phyloP scores from a whole-genome alignment of 2,329 filamentous ascomycete species.

The Pleomassaria siparia region DNA sequence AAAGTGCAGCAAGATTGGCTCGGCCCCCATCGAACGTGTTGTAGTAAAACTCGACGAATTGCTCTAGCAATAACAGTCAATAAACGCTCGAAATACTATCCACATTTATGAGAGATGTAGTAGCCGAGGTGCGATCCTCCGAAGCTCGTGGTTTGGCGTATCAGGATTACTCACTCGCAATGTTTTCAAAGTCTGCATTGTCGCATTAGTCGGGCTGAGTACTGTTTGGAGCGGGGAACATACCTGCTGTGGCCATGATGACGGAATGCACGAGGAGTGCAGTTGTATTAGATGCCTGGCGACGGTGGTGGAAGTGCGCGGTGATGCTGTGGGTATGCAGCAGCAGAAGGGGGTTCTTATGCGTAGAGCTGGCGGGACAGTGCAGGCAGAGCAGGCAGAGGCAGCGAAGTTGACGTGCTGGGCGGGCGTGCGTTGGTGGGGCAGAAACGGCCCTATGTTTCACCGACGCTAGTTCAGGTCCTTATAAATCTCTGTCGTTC shows the following conservation, averaged over 20 bases:
- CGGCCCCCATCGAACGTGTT: constrained; percentile 78
- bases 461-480: neutral
- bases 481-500: neutral
- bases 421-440: constrained; percentile 9
- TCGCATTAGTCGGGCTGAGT: constrained; percentile 1
- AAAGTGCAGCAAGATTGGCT: constrained; percentile 66
- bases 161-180: constrained; percentile 10
- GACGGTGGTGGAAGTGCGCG: neutral
- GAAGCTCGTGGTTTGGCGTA: neutral
- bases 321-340: neutral
- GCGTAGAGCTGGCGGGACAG: constrained; percentile 6
- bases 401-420: neutral
- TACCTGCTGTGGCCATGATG: constrained; percentile 4
- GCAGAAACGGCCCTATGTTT: neutral
- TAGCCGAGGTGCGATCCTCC: neutral
- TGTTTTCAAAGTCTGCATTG: constrained; percentile 9
- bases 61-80: constrained; percentile 57
- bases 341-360: neutral
- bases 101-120: neutral
- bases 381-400: constrained; percentile 5
- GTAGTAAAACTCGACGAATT: constrained; percentile 93
- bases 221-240: neutral
- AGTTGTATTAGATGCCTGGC: neutral
- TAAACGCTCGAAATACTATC: neutral
- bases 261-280: neutral